A percentile compares a stretch with the other conserved stretches of the same genome.
Evolutionary conservation across 768 basidiomycete genomes (phyloP).

Genomic region (Pisolithus tinctorius): DNA sequence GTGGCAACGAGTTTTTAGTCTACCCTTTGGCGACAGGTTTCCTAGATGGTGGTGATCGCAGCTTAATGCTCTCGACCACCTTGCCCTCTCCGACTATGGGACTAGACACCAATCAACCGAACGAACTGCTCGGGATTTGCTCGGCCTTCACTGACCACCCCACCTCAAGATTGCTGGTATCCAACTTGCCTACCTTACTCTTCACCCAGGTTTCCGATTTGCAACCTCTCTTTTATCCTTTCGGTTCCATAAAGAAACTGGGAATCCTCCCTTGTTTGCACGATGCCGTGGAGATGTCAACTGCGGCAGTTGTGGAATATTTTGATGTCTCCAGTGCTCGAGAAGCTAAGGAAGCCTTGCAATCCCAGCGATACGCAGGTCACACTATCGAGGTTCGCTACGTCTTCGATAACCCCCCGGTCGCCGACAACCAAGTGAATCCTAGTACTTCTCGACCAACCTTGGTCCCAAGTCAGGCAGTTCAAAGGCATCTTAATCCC

Average conservation of each 20-base stretch:
- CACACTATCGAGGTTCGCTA: slow-evolving; percentile 34
- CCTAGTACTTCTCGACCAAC: slow-evolving; percentile 3
- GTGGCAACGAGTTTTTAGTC: slow-evolving; percentile 1
- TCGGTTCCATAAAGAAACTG: slow-evolving; percentile 60
- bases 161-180: slow-evolving; percentile 51
- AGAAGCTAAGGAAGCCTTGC: slow-evolving; percentile 58
- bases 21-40: slow-evolving; percentile 44
- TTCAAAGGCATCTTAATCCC: slow-evolving; percentile 24
- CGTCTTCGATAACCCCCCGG: slow-evolving; percentile 17
- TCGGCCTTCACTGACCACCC: slow-evolving; percentile 33
- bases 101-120: slow-evolving; percentile 19
- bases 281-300: slow-evolving; percentile 31
- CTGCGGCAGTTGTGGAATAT: slow-evolving; percentile 63
- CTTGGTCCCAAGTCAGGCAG: slow-evolving; percentile 4
- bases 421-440: slow-evolving; percentile 1
- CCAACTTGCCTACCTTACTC: slow-evolving; percentile 57
- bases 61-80: slow-evolving; percentile 50
- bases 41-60: slow-evolving; percentile 75
- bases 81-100: slow-evolving; percentile 28
- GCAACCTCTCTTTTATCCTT: slow-evolving; percentile 69
- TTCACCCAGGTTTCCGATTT: slow-evolving; percentile 64
- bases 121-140: slow-evolving; percentile 24
- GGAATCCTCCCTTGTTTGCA: slow-evolving; percentile 37
- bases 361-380: slow-evolving; percentile 56
- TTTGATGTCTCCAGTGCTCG: slow-evolving; percentile 44